Evolutionary conservation across 2,329 filamentous ascomycete genomes (phyloP).

Genomic region (Exutisphaerella laricina): DNA sequence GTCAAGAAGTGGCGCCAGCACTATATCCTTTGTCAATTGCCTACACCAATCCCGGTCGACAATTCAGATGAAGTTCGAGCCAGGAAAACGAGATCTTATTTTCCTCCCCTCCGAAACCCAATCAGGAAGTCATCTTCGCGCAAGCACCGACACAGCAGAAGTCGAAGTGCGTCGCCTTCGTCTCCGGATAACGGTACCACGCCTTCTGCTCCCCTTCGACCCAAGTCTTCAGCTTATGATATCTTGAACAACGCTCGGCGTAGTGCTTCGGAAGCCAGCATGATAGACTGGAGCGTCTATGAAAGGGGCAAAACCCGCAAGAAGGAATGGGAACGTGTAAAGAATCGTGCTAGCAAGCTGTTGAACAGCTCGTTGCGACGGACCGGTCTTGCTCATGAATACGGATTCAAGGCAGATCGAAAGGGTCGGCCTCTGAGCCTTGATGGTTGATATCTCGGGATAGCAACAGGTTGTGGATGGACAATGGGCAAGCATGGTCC

Average conservation of each 20-base stretch:
- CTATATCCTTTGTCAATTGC: background rate
- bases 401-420: background rate
- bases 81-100: background rate
- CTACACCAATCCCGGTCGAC: background rate
- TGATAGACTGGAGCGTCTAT: background rate
- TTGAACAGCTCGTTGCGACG: background rate
- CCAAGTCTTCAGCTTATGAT: background rate
- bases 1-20: conserved; percentile 2
- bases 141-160: background rate
- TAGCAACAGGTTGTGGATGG: too few species aligned
- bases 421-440: background rate
- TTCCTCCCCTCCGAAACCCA: background rate
- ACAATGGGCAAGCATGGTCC: too few species aligned
- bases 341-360: background rate
- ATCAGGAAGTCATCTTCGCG: background rate
- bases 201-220: background rate
- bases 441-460: too few species aligned
- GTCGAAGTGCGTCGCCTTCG: background rate
- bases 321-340: background rate
- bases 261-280: background rate
- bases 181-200: background rate
- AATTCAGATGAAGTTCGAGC: background rate
- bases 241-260: background rate
- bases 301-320: background rate
- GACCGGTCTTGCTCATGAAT: background rate